Base-by-base conservation (phyloP, 169 alveolate species). In the Plasmodium berghei region DNA sequence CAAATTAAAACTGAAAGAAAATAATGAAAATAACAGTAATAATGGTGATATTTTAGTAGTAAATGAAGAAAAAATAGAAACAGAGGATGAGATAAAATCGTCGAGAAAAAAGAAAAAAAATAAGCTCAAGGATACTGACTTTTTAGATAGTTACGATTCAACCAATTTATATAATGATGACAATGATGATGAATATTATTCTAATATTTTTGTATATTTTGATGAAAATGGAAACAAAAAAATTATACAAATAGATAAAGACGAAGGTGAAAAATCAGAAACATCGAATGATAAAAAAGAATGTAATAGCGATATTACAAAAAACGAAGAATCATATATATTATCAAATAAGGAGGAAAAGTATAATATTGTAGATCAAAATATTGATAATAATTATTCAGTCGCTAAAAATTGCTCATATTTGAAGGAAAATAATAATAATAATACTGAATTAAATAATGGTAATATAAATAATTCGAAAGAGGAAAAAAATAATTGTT, bases 171-270 rank as follows among this genome's bases (percentile, higher is more conserved):
- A 26, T 46, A 83, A 87, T 48, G 73, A 64, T 20, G 49, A 64
- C 24, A 48, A 24, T 67, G 67, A 87, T 28, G 88, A 74, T 16
- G 74, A 66, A 42, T 80, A 86, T 70, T 70, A 71, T 56, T 52
- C 90, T 1, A 67, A 63, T 28, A 71, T 67, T 56, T 70, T 72
- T 58, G 73, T 63, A 20, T 90, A 73, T 73, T 85, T 56, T 55
- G 83, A 45, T 54, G 92, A 92, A 87, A 88, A 72, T 61, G 91
- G 95, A 67, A 77, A 92, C 28, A 94, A 90, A 18, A 56, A 89
- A 58, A 89, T 89, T n/a, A 63, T 71, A 26, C 66, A 56, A 73
- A 70, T 87, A 42, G 69, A 52, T 4, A 64, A 64, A 14, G 75
- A 72, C 18, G 69, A 66, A 14, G 45, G 14, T 2, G 56, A 8